Percentiles rank a stretch among this genome's conserved stretches.
Evolutionary conservation across 805 yeast genomes (phyloP).

Genomic region (Teunomyces cretensis): DNA sequence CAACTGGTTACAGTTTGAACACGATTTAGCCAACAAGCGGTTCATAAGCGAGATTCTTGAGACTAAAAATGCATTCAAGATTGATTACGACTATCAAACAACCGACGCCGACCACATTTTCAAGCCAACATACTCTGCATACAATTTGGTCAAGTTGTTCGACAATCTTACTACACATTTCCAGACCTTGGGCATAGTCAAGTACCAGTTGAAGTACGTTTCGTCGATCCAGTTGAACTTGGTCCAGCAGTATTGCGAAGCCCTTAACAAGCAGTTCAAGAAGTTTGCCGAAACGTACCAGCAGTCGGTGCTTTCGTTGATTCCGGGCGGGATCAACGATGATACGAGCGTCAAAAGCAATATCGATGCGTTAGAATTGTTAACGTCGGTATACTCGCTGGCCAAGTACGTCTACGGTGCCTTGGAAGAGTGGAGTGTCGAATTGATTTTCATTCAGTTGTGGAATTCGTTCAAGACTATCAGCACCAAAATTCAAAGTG

Average conservation of each 20-base stretch:
- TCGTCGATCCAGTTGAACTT: slow-evolving; percentile 58
- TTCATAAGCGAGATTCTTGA: slow-evolving; percentile 50
- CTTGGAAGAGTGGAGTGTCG: slow-evolving; percentile 39
- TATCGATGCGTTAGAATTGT: slow-evolving; percentile 24
- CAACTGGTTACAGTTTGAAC: slow-evolving; percentile 56
- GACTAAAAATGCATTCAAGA: slow-evolving; percentile 49
- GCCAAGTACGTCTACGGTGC: slow-evolving; percentile 26
- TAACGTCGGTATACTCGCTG: slow-evolving; percentile 37
- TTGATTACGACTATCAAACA: slow-evolving; percentile 53
- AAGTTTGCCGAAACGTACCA: slow-evolving; percentile 41
- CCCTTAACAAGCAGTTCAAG: slow-evolving; percentile 32
- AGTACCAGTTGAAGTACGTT: slow-evolving; percentile 55
- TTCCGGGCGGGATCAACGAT: slow-evolving; percentile 37
- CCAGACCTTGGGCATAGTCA: slow-evolving; percentile 47
- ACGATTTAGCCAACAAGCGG: slow-evolving; percentile 48
- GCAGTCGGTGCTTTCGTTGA: slow-evolving; percentile 30
- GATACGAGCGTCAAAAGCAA: slow-evolving; percentile 17
- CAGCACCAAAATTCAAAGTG: slow-evolving; percentile 11
- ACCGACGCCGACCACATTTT: slow-evolving; percentile 8
- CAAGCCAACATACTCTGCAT: slow-evolving; percentile 63
- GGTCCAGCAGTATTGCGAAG: slow-evolving; percentile 49
- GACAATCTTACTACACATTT: slow-evolving; percentile 58
- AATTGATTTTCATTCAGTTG: slow-evolving; percentile 39
- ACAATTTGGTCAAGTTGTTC: slow-evolving; percentile 54
- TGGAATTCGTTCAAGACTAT: slow-evolving; percentile 33